Percentiles rank a stretch among this genome's conserved stretches.
These are phyloP conservation scores for Sicyos edulis DNA, from an alignment of 306 rosid species.

Conservation along the genomic window DNA sequence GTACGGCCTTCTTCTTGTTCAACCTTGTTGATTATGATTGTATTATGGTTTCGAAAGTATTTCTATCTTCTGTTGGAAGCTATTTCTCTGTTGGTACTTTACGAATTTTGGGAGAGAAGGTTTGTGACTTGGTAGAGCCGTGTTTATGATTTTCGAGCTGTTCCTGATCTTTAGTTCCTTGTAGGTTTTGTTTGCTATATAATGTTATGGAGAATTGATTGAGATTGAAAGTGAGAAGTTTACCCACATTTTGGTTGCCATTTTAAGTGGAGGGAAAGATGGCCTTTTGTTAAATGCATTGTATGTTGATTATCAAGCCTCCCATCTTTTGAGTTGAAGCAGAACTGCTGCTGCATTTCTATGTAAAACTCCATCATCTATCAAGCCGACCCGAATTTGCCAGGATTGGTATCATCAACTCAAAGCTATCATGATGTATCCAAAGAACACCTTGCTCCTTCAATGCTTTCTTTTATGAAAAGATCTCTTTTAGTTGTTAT, in stretches of 20 bases:
- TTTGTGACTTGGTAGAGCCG: not conserved
- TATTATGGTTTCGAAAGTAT: not conserved
- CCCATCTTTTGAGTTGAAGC: too few species aligned
- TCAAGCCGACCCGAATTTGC: too few species aligned
- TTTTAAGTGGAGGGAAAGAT: not conserved
- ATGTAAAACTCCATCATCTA: too few species aligned
- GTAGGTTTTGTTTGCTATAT: not conserved
- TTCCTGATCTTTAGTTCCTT: not conserved
- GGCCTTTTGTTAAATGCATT: not conserved
- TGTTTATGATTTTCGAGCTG: not conserved
- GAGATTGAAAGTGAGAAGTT: not conserved
- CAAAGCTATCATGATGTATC: too few species aligned
- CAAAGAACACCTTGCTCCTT: too few species aligned
- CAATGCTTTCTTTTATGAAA: too few species aligned
- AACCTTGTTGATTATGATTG: not conserved
- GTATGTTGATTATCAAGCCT: not conserved
- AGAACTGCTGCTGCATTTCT: too few species aligned
- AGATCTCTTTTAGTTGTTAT: too few species aligned
- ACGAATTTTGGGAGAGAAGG: too few species aligned
- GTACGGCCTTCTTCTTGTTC: conserved; percentile 1
- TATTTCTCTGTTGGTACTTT: not conserved
- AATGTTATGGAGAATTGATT: not conserved
- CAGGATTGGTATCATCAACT: too few species aligned
- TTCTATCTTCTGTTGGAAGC: not conserved
- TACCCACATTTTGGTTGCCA: not conserved